Conservation (phyloP, 2,329 filamentous ascomycete species). For the Phialocephala subalpina region DNA sequence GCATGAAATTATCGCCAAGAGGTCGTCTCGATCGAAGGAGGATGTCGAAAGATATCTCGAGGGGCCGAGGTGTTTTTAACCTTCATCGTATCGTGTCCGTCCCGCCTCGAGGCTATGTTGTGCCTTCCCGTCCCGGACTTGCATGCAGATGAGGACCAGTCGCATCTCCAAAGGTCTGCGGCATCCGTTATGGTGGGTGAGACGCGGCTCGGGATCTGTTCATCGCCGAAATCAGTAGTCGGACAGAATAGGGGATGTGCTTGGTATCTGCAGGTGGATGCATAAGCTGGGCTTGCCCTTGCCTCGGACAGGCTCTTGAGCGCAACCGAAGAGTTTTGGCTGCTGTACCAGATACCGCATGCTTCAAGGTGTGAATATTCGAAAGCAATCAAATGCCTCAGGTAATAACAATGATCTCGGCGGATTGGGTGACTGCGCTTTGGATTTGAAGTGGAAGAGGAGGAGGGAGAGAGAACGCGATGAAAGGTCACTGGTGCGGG, state of each 20-base stretch:
- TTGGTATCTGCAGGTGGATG: not conserved
- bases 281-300: not conserved
- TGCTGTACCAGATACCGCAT: not conserved
- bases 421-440: too few relatives aligned
- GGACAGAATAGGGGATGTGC: not conserved
- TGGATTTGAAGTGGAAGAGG: too few relatives aligned
- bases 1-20: not conserved
- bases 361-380: too few relatives aligned
- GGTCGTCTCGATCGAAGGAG: not conserved
- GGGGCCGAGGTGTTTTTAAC: not conserved
- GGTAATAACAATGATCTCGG: too few relatives aligned
- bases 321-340: not conserved
- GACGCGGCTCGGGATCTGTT: not conserved
- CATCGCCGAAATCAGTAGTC: not conserved
- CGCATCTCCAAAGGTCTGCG: not conserved
- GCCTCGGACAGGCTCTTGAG: not conserved
- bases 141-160: constrained; percentile 1
- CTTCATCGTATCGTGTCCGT: not conserved
- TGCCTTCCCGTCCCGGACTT: not conserved
- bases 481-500: too few relatives aligned
- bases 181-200: not conserved
- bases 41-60: not conserved
- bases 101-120: not conserved
- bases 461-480: too few relatives aligned
- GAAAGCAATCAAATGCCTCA: too few relatives aligned